These are phyloP conservation scores for Microcos paniculata DNA, from an alignment of 345 rosid genomes.

Conservation along the genomic window DNA sequence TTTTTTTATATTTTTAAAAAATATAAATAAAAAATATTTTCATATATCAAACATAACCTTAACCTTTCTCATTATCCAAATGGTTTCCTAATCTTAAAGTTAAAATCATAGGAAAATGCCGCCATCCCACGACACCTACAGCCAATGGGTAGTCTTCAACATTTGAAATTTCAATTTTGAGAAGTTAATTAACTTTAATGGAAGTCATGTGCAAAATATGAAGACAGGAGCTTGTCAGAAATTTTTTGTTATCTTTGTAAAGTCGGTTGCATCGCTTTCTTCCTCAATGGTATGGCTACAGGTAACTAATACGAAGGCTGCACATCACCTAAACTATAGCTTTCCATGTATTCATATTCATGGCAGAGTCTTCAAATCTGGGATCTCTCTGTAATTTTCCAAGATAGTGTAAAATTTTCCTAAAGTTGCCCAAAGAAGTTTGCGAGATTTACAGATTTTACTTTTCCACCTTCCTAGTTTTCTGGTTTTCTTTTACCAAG, in stretches of 20 bases:
- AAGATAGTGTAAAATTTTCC: not conserved
- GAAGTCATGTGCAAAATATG: not conserved
- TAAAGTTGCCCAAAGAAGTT: not conserved
- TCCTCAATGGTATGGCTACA: not conserved
- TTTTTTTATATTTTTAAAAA: no score
- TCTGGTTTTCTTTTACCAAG: no score
- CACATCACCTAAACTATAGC: not conserved
- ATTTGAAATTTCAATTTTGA: not conserved
- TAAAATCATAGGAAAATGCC: not conserved
- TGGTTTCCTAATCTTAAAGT: conserved; percentile 1
- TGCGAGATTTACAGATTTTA: not conserved
- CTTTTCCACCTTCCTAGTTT: not conserved
- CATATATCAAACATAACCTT: not conserved
- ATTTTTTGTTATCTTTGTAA: not conserved
- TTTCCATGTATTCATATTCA: not conserved
- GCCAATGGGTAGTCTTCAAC: not conserved
- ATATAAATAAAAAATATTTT: no score
- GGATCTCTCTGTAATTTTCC: not conserved
- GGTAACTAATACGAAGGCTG: not conserved
- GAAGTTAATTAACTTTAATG: not conserved
- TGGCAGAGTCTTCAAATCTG: not conserved
- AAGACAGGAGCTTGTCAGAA: not conserved
- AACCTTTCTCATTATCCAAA: not conserved
- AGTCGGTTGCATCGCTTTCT: conserved; percentile 5
- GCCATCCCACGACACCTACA: not conserved